Evolutionary conservation across 345 rosid species (phyloP).

Genomic region (Citrus inodora): DNA sequence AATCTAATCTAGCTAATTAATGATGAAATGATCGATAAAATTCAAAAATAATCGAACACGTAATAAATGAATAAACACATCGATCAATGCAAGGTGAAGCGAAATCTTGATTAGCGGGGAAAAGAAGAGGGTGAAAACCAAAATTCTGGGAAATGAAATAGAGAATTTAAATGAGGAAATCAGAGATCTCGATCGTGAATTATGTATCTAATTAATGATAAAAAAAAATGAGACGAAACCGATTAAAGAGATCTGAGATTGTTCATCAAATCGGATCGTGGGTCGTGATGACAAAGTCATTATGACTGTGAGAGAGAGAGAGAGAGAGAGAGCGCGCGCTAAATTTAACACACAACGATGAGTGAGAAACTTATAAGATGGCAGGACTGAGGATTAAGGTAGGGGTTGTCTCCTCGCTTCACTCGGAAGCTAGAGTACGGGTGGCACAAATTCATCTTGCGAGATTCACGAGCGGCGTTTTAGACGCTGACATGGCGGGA

Average conservation of each 20-base stretch:
- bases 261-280: conserved; percentile 4
- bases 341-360: background rate
- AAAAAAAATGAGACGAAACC: background rate
- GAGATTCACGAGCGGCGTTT: too few relatives aligned
- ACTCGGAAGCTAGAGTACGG: background rate
- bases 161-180: too few relatives aligned
- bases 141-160: background rate
- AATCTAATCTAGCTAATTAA: too few relatives aligned
- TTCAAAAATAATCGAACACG: background rate
- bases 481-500: too few relatives aligned
- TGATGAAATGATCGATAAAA: background rate
- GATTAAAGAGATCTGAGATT: background rate
- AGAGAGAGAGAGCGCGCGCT: background rate
- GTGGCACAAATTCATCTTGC: conserved; percentile 17
- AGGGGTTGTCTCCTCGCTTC: too few relatives aligned
- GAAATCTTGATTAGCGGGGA: background rate
- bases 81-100: background rate
- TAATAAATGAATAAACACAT: background rate
- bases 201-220: too few relatives aligned
- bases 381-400: too few relatives aligned
- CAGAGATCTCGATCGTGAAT: too few relatives aligned
- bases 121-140: background rate
- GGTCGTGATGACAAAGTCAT: conserved; percentile 11
- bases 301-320: background rate
- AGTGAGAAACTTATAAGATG: too few relatives aligned